Percentiles rank a stretch among this genome's conserved stretches.
These are phyloP conservation scores for Diplodia sapinea DNA, from an alignment of 2,329 filamentous ascomycete species.

Conservation along the genomic window DNA sequence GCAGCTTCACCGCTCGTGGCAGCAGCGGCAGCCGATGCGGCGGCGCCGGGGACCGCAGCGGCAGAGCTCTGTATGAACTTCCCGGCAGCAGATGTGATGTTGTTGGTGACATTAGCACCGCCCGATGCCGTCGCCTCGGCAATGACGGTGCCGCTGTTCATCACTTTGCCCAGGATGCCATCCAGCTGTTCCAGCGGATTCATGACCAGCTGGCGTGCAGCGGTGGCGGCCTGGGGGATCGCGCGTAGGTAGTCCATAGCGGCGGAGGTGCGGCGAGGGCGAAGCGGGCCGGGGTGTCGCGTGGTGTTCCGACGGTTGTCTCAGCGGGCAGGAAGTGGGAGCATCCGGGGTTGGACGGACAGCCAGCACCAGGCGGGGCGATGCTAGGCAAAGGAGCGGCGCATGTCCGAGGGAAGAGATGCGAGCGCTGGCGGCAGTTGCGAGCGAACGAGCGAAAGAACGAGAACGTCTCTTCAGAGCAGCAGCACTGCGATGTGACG, in stretches of 20 bases:
- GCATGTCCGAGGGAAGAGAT: constrained; percentile 13
- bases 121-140: constrained; percentile 59
- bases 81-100: constrained; percentile 48
- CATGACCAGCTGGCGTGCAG: constrained; percentile 29
- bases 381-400: constrained; percentile 18
- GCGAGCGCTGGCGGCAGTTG: neutral
- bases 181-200: constrained; percentile 30
- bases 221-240: constrained; percentile 28
- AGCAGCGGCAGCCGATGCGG: constrained; percentile 45
- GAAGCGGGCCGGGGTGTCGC: constrained; percentile 12
- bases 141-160: constrained; percentile 60
- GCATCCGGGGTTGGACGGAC: constrained; percentile 24
- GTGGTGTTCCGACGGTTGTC: constrained; percentile 17
- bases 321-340: constrained; percentile 21
- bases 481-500: constrained; percentile 16
- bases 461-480: constrained; percentile 1
- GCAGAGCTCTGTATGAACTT: constrained; percentile 53
- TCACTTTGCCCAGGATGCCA: constrained; percentile 28
- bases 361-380: constrained; percentile 23
- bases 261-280: neutral
- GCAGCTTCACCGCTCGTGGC: constrained; percentile 37
- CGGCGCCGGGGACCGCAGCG: constrained; percentile 50
- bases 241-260: constrained; percentile 23
- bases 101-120: constrained; percentile 42
- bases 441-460: constrained; percentile 1